Evolutionary conservation across 73 alveolate genomes (phyloP).

Genomic region (Paramecium pentaurelia): DNA sequence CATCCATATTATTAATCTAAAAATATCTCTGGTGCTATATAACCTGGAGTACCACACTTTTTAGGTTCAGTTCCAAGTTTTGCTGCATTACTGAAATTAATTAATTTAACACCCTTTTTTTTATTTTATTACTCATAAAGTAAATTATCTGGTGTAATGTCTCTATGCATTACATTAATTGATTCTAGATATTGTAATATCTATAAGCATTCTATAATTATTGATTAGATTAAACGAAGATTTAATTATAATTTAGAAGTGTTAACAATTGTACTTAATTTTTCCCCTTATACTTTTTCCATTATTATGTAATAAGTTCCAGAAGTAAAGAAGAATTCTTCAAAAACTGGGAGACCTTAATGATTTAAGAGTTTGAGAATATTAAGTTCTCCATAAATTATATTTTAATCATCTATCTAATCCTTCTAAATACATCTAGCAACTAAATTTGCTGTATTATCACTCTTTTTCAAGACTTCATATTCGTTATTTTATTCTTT

Average conservation of each 20-base stretch:
- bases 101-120: background rate
- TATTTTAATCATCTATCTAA: background rate
- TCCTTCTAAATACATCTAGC: background rate
- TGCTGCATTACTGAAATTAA: background rate
- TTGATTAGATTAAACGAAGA: background rate
- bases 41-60: slow-evolving; percentile 57
- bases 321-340: background rate
- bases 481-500: background rate
- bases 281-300: background rate
- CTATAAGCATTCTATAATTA: background rate
- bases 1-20: background rate
- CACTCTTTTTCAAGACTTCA: background rate
- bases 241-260: background rate
- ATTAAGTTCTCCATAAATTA: background rate
- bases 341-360: background rate
- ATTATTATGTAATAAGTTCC: background rate
- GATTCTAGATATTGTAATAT: background rate
- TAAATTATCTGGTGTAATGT: slow-evolving; percentile 39
- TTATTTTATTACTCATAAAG: background rate
- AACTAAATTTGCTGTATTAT: background rate
- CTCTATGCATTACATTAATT: slow-evolving; percentile 29
- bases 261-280: background rate
- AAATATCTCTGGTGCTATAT: slow-evolving; percentile 50
- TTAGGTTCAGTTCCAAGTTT: background rate
- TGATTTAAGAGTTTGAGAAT: background rate